Evolutionary conservation across 352 stramenopile genomes (phyloP).

Genomic region (Blastocystis sp.): DNA sequence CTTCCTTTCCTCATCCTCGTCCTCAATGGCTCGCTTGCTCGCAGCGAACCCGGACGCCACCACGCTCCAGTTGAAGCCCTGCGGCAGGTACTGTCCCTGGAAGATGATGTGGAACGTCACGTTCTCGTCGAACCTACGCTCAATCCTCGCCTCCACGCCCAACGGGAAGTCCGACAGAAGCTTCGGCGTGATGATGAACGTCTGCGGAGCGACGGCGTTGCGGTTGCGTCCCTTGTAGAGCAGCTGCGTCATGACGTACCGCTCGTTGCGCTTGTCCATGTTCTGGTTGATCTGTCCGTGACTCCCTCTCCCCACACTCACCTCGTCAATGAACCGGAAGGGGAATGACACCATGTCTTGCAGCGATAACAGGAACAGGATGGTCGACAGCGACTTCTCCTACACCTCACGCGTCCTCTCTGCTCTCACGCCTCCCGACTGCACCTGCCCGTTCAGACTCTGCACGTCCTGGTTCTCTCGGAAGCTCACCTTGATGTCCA

Average conservation of each 20-base stretch:
- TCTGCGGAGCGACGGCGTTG: conserved; percentile 78
- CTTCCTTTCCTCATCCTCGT: conserved; percentile 4
- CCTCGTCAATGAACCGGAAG: conserved; percentile 86
- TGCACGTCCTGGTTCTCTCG: conserved; percentile 79
- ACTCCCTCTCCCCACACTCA: not conserved
- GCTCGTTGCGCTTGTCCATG: conserved; percentile 86
- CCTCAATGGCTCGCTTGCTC: not conserved
- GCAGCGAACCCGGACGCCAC: not conserved
- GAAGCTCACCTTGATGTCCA: conserved; percentile 85
- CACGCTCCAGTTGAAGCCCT: conserved; percentile 30
- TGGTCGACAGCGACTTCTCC: conserved; percentile 85
- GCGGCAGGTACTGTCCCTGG: conserved; percentile 79
- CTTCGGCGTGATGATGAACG: conserved; percentile 89
- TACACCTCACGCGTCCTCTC: not conserved
- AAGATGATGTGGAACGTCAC: conserved; percentile 85
- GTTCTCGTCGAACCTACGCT: conserved; percentile 77
- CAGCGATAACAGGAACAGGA: conserved; percentile 88
- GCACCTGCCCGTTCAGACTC: conserved; percentile 81
- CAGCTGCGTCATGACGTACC: conserved; percentile 84
- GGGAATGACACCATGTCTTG: conserved; percentile 83
- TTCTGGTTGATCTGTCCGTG: conserved; percentile 87
- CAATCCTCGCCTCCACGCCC: conserved; percentile 82
- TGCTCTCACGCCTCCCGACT: conserved; percentile 80
- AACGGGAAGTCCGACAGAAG: conserved; percentile 79
- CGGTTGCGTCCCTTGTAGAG: conserved; percentile 78